These are phyloP conservation scores for Globisporangium camurandrum DNA, from an alignment of 352 stramenopile genomes.

Conservation along the genomic window DNA sequence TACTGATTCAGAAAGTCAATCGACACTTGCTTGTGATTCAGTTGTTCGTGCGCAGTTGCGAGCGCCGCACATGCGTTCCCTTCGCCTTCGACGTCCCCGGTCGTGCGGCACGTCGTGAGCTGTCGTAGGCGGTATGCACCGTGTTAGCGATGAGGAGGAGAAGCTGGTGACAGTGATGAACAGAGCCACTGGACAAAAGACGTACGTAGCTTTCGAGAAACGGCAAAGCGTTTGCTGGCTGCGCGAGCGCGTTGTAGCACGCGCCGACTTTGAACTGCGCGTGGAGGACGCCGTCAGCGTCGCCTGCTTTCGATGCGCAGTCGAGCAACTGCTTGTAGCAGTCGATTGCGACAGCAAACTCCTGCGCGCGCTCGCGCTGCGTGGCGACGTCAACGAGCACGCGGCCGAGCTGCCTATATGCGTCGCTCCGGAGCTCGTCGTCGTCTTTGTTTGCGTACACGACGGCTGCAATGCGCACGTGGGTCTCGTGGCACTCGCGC, in stretches of 20 bases:
- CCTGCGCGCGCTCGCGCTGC: conserved; percentile 26
- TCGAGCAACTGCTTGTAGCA: conserved; percentile 72
- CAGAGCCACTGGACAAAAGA: no score
- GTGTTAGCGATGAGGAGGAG: no score
- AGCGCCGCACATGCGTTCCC: conserved; percentile 83
- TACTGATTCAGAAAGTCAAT: conserved; percentile 89
- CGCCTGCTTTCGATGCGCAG: conserved; percentile 53
- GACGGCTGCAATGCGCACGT: conserved; percentile 63
- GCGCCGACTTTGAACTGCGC: conserved; percentile 72
- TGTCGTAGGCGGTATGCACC: conserved; percentile 4
- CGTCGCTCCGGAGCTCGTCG: conserved; percentile 36
- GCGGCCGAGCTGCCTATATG: conserved; percentile 58
- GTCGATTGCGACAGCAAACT: conserved; percentile 48
- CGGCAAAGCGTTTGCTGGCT: conserved; percentile 58
- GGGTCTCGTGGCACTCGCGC: conserved; percentile 72
- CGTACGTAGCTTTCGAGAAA: conserved; percentile 80
- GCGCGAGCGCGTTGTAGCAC: conserved; percentile 61
- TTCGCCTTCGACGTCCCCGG: conserved; percentile 59
- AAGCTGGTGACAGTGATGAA: no score
- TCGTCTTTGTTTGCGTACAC: conserved; percentile 69
- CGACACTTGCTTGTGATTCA: conserved; percentile 68
- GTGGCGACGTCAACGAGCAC: conserved; percentile 69
- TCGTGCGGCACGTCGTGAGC: conserved; percentile 48
- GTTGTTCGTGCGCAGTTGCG: conserved; percentile 79
- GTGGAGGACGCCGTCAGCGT: conserved; percentile 43